Base-by-base conservation (phyloP, 306 rosid genomes). In the Sphenostylis stenocarpa region DNA sequence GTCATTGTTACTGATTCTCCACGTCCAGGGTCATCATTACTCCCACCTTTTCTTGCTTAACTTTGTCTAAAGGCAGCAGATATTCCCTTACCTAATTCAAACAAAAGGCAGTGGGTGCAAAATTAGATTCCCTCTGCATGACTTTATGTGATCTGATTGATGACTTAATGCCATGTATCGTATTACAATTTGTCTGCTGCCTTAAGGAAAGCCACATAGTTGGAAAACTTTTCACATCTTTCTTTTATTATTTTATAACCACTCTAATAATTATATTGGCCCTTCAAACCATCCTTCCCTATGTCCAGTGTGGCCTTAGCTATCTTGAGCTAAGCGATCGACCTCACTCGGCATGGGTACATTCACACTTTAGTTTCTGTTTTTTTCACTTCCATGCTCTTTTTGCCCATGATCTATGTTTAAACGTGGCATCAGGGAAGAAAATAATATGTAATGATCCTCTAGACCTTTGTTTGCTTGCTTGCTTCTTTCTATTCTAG, bases 1-100 rank as follows among this genome's bases (percentile, higher is more conserved):
- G 84, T 73, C 80, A 80, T 80, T 39, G 70, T 31, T 36, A 78
- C 20, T 81, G 77, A 51, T 80, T 81, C 34, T 71, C 77, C 85
- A 84, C 75, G 77, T 84, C 72, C 49, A 68, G 24, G 29, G 60
- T 71, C 81, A 87, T 90, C 81, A 88, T 87, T 84, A 79, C 84
- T 24, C 60, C 24, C 38, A 52, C 60, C 72, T 84, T 87, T 81
- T 63, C 6, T 58, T 38, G 79, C 55, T 28, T 66, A 84, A 79
- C 82, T 85, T 88, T 88, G 82, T 77, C 83, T 48, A 86, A 84
- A 83, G 89, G 83, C 45, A 57, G 51, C 72, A 83, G 83, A 86
- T 87, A 88, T 86, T 88, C 91, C 86, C 77, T 70, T 75, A 17
- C 76, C 57, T 56, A 67, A 80, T 82, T 80, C 70, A 73, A 82